Base-by-base conservation (phyloP, 2,329 filamentous ascomycete genomes). In the Trichophyton simii region DNA sequence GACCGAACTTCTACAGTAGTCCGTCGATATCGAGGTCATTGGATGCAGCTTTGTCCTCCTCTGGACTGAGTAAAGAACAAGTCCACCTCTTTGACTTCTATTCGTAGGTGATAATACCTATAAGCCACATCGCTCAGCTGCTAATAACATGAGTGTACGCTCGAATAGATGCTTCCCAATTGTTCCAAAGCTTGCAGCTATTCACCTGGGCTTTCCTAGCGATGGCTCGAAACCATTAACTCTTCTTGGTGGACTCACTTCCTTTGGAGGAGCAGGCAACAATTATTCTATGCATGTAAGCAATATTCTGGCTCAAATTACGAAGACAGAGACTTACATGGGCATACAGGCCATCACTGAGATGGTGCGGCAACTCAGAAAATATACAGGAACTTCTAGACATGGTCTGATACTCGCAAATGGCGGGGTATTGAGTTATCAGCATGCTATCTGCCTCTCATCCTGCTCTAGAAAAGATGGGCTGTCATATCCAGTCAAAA, bases 191-290 rank as follows among this genome's bases (percentile, higher is more conserved):
- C 72, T 87, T 0, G 85, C 85, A 0, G 83, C 80, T 31, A 70
- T 80, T 1, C 83, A 87, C 69, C 77, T 88, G 0, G 78, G 77
- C 0, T 68, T 87, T 1, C 75, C 80, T 0, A 70, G 70, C 0
- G 70, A 75, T 0, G 68, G 75, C 0, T 34, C 71, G 1, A 84
- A 82, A 64, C 78, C 81, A 0, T 77, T 87, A 20, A 86, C 83
- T 0, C 70, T 87, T 0, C 75, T 88, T 0, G 85, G 85, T 0
- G 85, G 85, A 0, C 67, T 88, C 60, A 87, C 85, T 3, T 85
- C 81, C 0, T 88, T 88, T 62, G 85, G 86, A 0, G 86, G 85
- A 0, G 85, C 86, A 4, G 85, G 85, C 0, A 88, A 88, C 64
- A 87, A 87, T 60, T 88, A 88, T 63, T 85, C 83, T 0, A 83